Evolutionary conservation across 176 grass and related monocot species (phyloP), one percentile per base, ranked within the genome.

Genomic region (Chloris gayana): DNA sequence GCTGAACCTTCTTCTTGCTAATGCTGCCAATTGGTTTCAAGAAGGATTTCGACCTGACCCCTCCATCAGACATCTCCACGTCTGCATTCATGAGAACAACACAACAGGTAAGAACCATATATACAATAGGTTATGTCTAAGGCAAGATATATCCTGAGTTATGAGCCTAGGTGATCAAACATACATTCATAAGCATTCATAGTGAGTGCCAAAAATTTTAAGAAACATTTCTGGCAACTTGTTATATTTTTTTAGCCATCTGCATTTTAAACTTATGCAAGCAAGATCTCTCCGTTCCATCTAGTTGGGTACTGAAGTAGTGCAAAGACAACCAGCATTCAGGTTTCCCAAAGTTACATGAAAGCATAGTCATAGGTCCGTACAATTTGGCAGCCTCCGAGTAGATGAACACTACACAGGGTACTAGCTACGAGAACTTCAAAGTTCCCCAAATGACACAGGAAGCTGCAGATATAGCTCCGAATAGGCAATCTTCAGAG

Each of bases 1-100:
- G 91, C 24, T 91, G 87, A 12, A 97, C 72, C 66, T 92, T 94
- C 62, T 92, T 98, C 92, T 98, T 98, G 66, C 92, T 87, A 74
- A 98, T 92, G 45, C 73, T 89, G 30, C 92, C 90, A 12, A 85
- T 78, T 38, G 95, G 90, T 39, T 94, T 98, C 71, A 98, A 87
- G 2, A 85, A 59, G 56, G 86, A 83, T 60, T 79, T 75, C 0
- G 83, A 72, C 66, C 45, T 88, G 27, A 49, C 67, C 73, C 91
- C 89, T 84, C 64, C 89, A 25, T 94, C 89, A 29, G 84, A 64
- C 74, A 87, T 90, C 72, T 92, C 94, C 19, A 87, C 78, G 34
- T 93, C 91, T 89, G 73, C 34, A 70, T 61, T 15, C 44, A 70
- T 46, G 18, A 15, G 12, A 11, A 51, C 1, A 64, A 1, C 22